Evolutionary conservation across 768 basidiomycete species (phyloP).

Genomic region (Boletus tomentosulus): DNA sequence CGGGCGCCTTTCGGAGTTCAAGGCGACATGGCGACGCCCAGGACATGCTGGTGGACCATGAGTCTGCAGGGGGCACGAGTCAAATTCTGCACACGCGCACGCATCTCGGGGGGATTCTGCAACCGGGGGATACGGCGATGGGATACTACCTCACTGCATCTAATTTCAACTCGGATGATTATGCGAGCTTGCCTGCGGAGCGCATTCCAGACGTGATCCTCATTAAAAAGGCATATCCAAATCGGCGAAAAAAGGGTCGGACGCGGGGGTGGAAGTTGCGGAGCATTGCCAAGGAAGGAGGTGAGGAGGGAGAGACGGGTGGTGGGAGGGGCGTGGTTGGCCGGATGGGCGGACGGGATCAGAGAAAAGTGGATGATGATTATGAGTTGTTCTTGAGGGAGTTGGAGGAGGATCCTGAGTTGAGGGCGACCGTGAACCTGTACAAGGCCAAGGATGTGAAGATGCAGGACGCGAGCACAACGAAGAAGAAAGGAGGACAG

Average conservation of each 20-base stretch:
- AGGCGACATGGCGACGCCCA: conserved; percentile 34
- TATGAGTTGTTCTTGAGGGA: conserved; percentile 95
- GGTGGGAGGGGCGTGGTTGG: conserved; percentile 84
- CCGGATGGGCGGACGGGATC: conserved; percentile 83
- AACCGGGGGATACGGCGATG: conserved; percentile 90
- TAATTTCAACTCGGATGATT: conserved; percentile 93
- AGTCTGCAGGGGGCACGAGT: conserved; percentile 52
- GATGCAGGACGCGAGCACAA: conserved; percentile 40
- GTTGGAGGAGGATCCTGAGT: conserved; percentile 90
- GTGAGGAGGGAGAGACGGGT: conserved; percentile 79
- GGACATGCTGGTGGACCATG: conserved; percentile 57
- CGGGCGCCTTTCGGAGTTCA: conserved; percentile 69
- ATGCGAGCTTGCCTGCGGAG: conserved; percentile 56
- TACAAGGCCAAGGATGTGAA: conserved; percentile 66
- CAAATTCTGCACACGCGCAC: conserved; percentile 95
- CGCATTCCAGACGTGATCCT: conserved; percentile 90
- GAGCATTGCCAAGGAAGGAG: conserved; percentile 89
- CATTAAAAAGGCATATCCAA: conserved; percentile 93
- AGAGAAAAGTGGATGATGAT: conserved; percentile 91
- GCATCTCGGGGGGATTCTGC: conserved; percentile 88
- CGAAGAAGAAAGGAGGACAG: conserved; percentile 24
- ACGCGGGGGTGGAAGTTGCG: conserved; percentile 82
- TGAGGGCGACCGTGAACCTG: conserved; percentile 81
- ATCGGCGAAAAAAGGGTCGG: conserved; percentile 86
- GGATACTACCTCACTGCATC: conserved; percentile 86